Conservation (phyloP, 2,329 filamentous ascomycete genomes). For the Colletotrichum sidae region DNA sequence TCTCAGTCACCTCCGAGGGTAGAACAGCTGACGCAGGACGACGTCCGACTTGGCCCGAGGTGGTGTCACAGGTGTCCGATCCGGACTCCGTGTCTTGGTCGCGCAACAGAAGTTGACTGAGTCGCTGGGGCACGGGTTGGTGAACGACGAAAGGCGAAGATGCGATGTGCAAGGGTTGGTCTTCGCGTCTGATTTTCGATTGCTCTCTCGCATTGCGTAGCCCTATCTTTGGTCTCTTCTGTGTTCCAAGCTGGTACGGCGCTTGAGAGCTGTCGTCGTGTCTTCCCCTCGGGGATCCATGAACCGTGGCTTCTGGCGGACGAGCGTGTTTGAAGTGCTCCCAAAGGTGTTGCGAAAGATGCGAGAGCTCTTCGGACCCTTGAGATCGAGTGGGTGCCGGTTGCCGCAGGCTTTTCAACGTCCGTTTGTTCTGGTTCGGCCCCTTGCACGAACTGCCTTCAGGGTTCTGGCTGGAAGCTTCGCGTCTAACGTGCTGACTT, state of each 20-base stretch:
- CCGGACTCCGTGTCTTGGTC: background rate
- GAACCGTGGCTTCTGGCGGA: too few species aligned
- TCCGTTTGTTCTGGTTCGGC: background rate
- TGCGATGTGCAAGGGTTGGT: slow-evolving; percentile 9
- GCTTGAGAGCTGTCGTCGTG: too few species aligned
- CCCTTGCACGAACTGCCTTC: background rate
- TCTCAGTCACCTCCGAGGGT: slow-evolving; percentile 6
- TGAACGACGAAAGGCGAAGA: slow-evolving; percentile 24
- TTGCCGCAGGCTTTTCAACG: background rate
- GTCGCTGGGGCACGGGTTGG: slow-evolving; percentile 33
- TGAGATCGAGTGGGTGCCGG: background rate
- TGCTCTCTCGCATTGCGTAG: background rate
- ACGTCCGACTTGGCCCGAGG: slow-evolving; percentile 16
- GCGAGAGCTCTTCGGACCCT: background rate
- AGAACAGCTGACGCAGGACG: background rate
- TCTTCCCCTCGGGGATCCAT: too few species aligned
- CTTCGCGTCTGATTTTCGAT: slow-evolving; percentile 9
- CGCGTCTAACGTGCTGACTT: slow-evolving; percentile 23
- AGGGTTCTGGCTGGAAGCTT: slow-evolving; percentile 5
- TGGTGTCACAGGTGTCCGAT: slow-evolving; percentile 15
- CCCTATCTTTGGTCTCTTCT: background rate
- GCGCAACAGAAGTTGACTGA: slow-evolving; percentile 21
- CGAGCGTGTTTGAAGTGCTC: too few species aligned
- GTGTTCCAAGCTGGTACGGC: too few species aligned
- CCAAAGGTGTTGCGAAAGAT: background rate